Base-by-base conservation (phyloP, 2,329 filamentous ascomycete species). In the Geosmithia morbida region DNA sequence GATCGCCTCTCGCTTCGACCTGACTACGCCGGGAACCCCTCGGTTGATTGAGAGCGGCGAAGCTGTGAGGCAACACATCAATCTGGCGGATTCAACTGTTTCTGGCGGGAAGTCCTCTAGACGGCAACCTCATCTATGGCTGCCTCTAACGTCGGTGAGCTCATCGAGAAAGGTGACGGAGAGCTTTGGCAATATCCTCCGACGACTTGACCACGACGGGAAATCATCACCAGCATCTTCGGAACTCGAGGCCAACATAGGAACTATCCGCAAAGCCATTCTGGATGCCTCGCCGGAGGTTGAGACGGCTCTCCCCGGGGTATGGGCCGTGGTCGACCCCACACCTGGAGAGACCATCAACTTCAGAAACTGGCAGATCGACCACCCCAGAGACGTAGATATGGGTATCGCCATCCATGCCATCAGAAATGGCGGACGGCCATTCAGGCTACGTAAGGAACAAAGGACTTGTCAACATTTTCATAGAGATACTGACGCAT, bases 111-210 rank as follows among this genome's bases (percentile, higher is more conserved):
- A 55, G 8, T 53, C 16, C n/a, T n/a, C n/a, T n/a, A n/a, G n/a
- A 41, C 13, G 10, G 20, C 41, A 59, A 41, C 48, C 59, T 8
- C 51, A 56, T 22, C 51, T 64, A 13, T 63, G 60, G 53, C 57
- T 67, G 0, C 70, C 82, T 0, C 62, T 89, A 2, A 61, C 80
- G 11, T 77, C 83, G 1, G 60, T 89, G 37, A 86, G 83, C 0
- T 59, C 65, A 6, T 72, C 81, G 16, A 75, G 83, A 17, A 66
- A 64, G 44, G 79, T 92, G 37, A 65, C 72, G 1, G 73, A 76
- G 39, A 79, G 79, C 37, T 77, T 89, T 56, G 87, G 87, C 3
- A 94, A 94, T 61, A 90, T 94, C 48, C 68, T 92, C 19, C 77
- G 82, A 30, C 74, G 76, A 41, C 59, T 89, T 10, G 66, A 75